These are phyloP conservation scores for Helianthus tuberosus DNA, from an alignment of 129 eudicot genomes.

Conservation along the genomic window DNA sequence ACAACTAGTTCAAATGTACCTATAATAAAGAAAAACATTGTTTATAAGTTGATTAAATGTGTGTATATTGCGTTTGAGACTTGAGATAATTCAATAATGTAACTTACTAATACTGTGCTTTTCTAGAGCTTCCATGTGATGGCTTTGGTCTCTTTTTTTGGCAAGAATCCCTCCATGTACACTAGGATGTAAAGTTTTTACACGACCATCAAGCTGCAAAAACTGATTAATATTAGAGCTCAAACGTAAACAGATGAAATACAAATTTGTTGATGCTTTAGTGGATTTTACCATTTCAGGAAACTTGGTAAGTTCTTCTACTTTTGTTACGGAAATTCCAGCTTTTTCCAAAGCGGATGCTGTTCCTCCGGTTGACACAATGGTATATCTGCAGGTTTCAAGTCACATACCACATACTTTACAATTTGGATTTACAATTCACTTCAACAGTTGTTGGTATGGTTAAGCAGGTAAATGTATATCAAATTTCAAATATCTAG, in stretches of 20 bases:
- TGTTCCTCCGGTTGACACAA: conserved; percentile 99
- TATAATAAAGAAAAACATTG: conserved; percentile 13
- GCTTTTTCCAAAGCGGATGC: conserved; percentile 78
- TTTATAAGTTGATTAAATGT: not conserved
- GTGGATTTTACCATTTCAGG: conserved; percentile 81
- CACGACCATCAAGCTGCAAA: conserved; percentile 99
- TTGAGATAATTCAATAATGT: not conserved
- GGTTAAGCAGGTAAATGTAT: not conserved
- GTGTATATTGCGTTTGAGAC: not conserved
- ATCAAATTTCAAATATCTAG: not conserved
- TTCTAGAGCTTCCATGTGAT: conserved; percentile 94
- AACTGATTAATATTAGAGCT: conserved; percentile 2
- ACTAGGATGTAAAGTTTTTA: conserved; percentile 93
- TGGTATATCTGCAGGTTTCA: conserved; percentile 56
- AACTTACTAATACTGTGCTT: conserved; percentile 79
- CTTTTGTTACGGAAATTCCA: conserved; percentile 86
- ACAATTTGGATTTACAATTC: not conserved
- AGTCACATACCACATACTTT: conserved; percentile 18
- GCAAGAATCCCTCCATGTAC: conserved; percentile 99
- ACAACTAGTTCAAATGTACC: conserved; percentile 95
- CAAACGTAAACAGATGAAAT: not conserved
- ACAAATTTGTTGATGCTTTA: not conserved
- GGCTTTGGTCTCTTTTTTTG: conserved; percentile 86
- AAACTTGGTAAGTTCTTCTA: conserved; percentile 82
- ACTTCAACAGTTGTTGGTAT: not conserved